Percentiles rank a stretch among this genome's conserved stretches.
Conservation (phyloP, 2,329 filamentous ascomycete genomes). For the Bretziella fagacearum region DNA sequence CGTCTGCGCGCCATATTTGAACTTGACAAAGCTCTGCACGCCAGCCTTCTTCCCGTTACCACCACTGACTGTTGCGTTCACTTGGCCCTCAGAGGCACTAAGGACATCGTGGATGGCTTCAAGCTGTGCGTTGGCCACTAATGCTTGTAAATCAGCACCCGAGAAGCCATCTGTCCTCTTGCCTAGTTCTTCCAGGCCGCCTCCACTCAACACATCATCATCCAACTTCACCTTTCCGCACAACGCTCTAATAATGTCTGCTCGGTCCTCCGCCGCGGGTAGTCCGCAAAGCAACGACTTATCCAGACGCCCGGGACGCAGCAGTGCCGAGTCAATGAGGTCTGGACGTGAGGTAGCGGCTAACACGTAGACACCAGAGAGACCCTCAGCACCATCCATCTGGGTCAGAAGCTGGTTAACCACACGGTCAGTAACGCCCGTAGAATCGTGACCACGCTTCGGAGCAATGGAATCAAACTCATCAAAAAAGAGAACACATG, state of each 20-base stretch:
- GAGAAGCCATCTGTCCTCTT: conserved; percentile 73
- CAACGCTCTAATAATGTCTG: conserved; percentile 79
- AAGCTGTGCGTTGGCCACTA: conserved; percentile 90
- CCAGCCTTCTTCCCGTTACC: conserved; percentile 19
- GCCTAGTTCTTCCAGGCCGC: conserved; percentile 56
- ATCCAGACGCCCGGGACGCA: conserved; percentile 81
- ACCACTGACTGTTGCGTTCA: conserved; percentile 21
- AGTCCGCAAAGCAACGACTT: conserved; percentile 88
- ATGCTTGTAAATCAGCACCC: conserved; percentile 82
- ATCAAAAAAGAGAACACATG: conserved; percentile 94
- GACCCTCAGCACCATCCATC: conserved; percentile 94
- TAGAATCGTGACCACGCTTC: conserved; percentile 91
- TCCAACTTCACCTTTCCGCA: conserved; percentile 62
- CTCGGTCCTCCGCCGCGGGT: conserved; percentile 58
- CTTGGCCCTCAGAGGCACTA: conserved; percentile 33
- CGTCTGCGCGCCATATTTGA: conserved; percentile 55
- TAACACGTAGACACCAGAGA: conserved; percentile 89
- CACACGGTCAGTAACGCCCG: conserved; percentile 94
- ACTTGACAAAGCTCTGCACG: conserved; percentile 53
- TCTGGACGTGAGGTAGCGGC: conserved; percentile 89
- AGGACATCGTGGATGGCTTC: conserved; percentile 93
- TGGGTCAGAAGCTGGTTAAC: conserved; percentile 97
- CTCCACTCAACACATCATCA: conserved; percentile 41
- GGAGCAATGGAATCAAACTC: conserved; percentile 97
- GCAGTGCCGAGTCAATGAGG: conserved; percentile 81